Percentiles rank a stretch among this genome's conserved stretches.
Evolutionary conservation across 2,329 filamentous ascomycete species (phyloP).

Genomic region (Ophiocordyceps australis): DNA sequence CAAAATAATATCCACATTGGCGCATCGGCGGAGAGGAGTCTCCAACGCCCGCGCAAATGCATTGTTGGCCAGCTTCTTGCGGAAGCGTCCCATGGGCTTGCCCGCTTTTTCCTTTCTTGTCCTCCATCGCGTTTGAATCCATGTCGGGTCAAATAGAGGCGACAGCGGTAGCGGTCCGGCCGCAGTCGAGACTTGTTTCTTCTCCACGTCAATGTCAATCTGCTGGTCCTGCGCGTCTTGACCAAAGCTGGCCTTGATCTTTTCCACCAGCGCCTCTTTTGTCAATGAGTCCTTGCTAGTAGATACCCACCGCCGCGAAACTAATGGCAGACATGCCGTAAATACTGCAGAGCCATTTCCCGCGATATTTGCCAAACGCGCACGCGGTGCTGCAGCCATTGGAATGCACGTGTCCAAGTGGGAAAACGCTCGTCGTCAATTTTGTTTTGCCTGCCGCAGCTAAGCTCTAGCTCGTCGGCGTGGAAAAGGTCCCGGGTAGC

Average conservation of each 20-base stretch:
- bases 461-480: no score
- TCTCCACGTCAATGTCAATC: conserved; percentile 16
- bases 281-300: conserved; percentile 12
- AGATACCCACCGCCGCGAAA: conserved; percentile 11
- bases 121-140: conserved; percentile 23
- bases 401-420: no score
- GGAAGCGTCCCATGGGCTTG: conserved; percentile 24
- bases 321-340: no score
- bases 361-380: no score
- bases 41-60: conserved; percentile 50
- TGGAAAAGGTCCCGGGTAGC: no score
- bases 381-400: no score
- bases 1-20: conserved; percentile 24
- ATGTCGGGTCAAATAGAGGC: conserved; percentile 32
- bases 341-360: no score
- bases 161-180: conserved; percentile 31
- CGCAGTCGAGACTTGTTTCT: conserved; percentile 25
- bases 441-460: no score
- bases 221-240: conserved; percentile 9
- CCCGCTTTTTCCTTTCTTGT: conserved; percentile 19
- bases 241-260: conserved; percentile 14
- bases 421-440: no score
- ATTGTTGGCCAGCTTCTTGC: conserved; percentile 40
- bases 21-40: conserved; percentile 38
- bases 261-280: conserved; percentile 10